These are phyloP conservation scores for Candida gorgasii DNA, from an alignment of 805 yeast species.

Conservation along the genomic window DNA sequence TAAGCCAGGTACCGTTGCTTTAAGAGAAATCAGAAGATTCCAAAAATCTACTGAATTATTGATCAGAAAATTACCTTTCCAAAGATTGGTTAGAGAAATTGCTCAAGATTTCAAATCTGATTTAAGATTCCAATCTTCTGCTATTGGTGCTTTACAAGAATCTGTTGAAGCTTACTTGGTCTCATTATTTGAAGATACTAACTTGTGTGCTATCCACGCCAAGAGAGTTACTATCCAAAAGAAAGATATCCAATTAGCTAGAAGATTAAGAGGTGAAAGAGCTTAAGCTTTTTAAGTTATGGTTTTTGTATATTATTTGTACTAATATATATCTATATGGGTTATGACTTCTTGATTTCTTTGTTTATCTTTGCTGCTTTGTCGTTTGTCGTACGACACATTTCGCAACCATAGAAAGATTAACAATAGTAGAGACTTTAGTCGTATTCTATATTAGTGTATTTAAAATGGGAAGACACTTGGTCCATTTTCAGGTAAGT, in stretches of 20 bases:
- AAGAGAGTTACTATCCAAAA: slow-evolving; percentile 52
- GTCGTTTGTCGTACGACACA: no score
- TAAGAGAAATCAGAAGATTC: slow-evolving; percentile 53
- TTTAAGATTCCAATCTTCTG: slow-evolving; percentile 51
- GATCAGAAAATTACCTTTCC: slow-evolving; percentile 52
- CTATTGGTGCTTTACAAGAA: slow-evolving; percentile 52
- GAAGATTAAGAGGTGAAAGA: slow-evolving; percentile 55
- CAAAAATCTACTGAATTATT: slow-evolving; percentile 50
- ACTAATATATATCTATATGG: slow-evolving; percentile 17
- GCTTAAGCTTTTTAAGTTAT: slow-evolving; percentile 25
- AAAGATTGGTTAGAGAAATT: slow-evolving; percentile 51
- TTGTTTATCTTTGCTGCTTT: not conserved
- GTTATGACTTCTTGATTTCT: slow-evolving; percentile 7
- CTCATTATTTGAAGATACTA: slow-evolving; percentile 50
- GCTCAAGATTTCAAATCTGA: slow-evolving; percentile 52
- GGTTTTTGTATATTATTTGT: slow-evolving; percentile 19
- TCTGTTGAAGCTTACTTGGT: slow-evolving; percentile 52
- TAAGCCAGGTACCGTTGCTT: slow-evolving; percentile 55
- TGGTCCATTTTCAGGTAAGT: slow-evolving; percentile 39
- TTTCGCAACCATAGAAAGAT: no score
- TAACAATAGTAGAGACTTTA: not conserved
- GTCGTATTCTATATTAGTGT: no score
- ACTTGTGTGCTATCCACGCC: slow-evolving; percentile 54
- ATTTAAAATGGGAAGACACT: slow-evolving; percentile 42
- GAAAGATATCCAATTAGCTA: slow-evolving; percentile 52